Evolutionary conservation across 2,329 filamentous ascomycete genomes (phyloP).

Genomic region (Fusarium circinatum): DNA sequence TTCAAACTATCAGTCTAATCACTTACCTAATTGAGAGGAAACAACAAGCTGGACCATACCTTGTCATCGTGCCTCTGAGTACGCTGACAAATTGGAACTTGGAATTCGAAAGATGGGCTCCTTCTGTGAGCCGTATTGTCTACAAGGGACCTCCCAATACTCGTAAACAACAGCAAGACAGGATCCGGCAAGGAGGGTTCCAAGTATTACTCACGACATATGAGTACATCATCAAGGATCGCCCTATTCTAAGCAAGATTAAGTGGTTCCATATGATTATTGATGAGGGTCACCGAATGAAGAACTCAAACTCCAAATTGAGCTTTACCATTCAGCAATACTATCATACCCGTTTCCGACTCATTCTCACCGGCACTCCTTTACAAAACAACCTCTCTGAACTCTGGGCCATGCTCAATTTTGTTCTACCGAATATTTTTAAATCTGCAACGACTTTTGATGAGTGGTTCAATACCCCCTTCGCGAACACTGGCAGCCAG

Average conservation of each 20-base stretch:
- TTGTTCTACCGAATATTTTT: conserved; percentile 97
- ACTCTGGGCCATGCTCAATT: conserved; percentile 98
- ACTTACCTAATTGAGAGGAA: conserved; percentile 98
- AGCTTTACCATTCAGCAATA: conserved; percentile 95
- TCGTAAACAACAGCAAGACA: conserved; percentile 90
- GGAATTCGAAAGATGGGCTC: conserved; percentile 99
- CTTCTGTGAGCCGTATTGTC: conserved; percentile 84
- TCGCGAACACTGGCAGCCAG: conserved; percentile 96
- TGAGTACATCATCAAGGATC: conserved; percentile 99
- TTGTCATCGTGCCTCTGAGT: conserved; percentile 96
- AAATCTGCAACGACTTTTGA: conserved; percentile 99
- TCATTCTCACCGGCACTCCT: conserved; percentile 97
- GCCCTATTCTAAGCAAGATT: conserved; percentile 94
- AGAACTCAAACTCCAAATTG: conserved; percentile 96
- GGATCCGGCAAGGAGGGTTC: conserved; percentile 94
- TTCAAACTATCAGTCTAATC: conserved; percentile 97
- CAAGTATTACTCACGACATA: conserved; percentile 97
- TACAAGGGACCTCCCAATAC: conserved; percentile 95
- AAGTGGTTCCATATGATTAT: conserved; percentile 99
- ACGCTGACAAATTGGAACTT: conserved; percentile 98
- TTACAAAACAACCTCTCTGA: conserved; percentile 97
- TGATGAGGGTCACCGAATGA: conserved; percentile 99
- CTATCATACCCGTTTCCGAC: conserved; percentile 92
- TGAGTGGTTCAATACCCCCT: conserved; percentile 99
- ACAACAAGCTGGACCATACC: conserved; percentile 87